Conservation (phyloP, 139 green algal species). For the Ettlia oleoabundans region DNA sequence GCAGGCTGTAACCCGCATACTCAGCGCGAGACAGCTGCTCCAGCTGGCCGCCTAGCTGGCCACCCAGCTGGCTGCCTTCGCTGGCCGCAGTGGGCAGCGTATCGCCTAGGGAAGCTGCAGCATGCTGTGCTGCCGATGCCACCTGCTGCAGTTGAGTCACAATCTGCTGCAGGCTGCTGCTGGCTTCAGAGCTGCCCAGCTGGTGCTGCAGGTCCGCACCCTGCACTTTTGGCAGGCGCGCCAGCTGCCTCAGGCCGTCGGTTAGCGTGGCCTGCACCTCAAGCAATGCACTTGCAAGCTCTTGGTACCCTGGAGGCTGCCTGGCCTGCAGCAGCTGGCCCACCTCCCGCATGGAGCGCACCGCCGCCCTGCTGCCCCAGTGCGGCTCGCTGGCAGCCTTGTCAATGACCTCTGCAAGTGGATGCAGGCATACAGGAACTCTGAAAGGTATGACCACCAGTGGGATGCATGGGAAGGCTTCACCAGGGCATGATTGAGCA, state of each 20-base stretch:
- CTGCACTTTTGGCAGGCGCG: not conserved
- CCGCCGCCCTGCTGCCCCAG: not conserved
- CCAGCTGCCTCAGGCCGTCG: not conserved
- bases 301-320: not conserved
- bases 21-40: not conserved
- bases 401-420: not conserved
- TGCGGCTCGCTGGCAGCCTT: not conserved
- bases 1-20: constrained; percentile 28
- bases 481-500: no score
- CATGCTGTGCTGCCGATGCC: not conserved
- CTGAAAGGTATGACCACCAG: not conserved
- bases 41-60: not conserved
- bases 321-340: not conserved
- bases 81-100: not conserved
- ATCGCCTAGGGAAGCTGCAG: not conserved
- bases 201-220: not conserved
- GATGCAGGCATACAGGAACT: not conserved
- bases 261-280: constrained; percentile 11
- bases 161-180: constrained; percentile 1
- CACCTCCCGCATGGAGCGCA: not conserved
- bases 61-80: not conserved
- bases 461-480: no score
- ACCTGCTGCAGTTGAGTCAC: constrained; percentile 9
- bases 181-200: not conserved
- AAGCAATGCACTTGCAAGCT: not conserved